phyloP scores from a whole-genome alignment of 371 early-diverging fungal species.

The Mucor velutinosus region DNA sequence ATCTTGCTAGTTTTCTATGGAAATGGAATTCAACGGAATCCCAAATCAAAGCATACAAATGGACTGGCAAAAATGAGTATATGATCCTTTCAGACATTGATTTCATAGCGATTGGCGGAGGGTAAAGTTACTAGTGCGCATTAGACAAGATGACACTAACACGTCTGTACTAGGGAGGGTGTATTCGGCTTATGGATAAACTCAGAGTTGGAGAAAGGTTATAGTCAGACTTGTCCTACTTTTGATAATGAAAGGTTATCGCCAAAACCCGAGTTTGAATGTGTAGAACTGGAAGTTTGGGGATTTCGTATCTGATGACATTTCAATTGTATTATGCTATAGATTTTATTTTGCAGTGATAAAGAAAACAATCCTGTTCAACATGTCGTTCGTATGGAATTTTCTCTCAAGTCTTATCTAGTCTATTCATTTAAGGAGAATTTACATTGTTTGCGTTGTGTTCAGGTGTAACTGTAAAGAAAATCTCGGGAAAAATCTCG shows the following conservation, averaged over 20 bases:
- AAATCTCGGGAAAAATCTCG: constrained; percentile 1
- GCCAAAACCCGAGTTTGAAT: constrained; percentile 29
- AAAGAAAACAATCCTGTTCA: background rate
- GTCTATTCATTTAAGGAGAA: background rate
- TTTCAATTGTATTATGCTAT: background rate
- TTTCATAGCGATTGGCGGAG: constrained; percentile 91
- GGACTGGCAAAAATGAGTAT: constrained; percentile 91
- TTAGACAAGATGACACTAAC: background rate
- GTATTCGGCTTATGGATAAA: constrained; percentile 93
- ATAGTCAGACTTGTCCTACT: constrained; percentile 79
- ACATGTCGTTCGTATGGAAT: background rate
- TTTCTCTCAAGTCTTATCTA: background rate
- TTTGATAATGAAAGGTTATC: constrained; percentile 83
- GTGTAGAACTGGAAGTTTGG: constrained; percentile 30
- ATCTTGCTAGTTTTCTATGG: constrained; percentile 39
- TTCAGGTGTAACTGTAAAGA: background rate
- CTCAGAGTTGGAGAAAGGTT: constrained; percentile 83
- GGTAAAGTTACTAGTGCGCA: constrained; percentile 48
- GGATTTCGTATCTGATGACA: constrained; percentile 21
- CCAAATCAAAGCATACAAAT: constrained; percentile 65
- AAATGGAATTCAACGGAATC: constrained; percentile 27
- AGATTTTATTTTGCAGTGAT: constrained; percentile 2
- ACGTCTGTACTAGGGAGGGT: constrained; percentile 59
- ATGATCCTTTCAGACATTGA: constrained; percentile 80
- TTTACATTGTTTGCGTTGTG: background rate